phyloP scores from a whole-genome alignment of 805 yeast species.

The Metschnikowia continentalis region DNA sequence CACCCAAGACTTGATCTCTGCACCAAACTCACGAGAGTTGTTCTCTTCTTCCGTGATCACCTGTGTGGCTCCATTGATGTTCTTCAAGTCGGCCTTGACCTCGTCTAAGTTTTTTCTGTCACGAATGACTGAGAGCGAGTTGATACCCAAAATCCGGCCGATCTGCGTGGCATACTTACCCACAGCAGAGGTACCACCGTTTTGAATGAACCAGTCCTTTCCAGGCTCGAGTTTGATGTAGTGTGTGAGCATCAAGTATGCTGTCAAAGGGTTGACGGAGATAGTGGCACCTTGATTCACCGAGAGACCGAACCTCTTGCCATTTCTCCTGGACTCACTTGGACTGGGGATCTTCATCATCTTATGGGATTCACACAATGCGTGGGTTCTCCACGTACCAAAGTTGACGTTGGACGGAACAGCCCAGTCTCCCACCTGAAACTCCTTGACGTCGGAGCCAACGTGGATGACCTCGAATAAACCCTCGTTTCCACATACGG shows the following conservation, averaged over 20 bases:
- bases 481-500: conserved; percentile 21
- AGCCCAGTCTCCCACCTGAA: conserved; percentile 67
- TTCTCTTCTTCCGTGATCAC: conserved; percentile 90
- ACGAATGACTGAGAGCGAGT: conserved; percentile 84
- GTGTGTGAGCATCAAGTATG: conserved; percentile 79
- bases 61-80: conserved; percentile 70
- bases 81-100: conserved; percentile 46
- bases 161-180: conserved; percentile 89
- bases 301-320: conserved; percentile 29
- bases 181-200: conserved; percentile 95
- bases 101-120: conserved; percentile 76
- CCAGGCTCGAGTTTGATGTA: conserved; percentile 59
- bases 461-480: conserved; percentile 18
- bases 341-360: conserved; percentile 57
- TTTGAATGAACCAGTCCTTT: conserved; percentile 87
- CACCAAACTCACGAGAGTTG: conserved; percentile 60
- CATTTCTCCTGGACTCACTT: conserved; percentile 40
- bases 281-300: conserved; percentile 78
- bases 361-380: conserved; percentile 48
- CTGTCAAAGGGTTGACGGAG: conserved; percentile 89
- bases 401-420: conserved; percentile 72
- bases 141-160: conserved; percentile 70
- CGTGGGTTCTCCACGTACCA: conserved; percentile 92
- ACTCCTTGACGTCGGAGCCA: conserved; percentile 14
- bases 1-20: conserved; percentile 53